phyloP scores from a whole-genome alignment of 176 grass and related monocot genomes.

The Dactylis glomerata region DNA sequence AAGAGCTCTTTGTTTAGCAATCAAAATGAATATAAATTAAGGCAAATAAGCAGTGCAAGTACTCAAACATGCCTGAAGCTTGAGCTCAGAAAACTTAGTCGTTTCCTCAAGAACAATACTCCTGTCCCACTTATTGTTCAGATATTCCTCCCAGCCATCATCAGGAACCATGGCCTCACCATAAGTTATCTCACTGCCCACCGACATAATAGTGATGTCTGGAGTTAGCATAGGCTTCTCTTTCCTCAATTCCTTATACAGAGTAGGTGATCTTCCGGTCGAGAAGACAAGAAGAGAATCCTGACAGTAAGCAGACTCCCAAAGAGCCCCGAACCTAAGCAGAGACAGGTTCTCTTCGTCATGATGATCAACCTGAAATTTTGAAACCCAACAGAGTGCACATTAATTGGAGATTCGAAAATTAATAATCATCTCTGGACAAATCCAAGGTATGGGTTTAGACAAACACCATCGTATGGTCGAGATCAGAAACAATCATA shows the following conservation, averaged over 20 bases:
- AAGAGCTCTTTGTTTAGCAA: neutral
- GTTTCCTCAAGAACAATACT: constrained; percentile 60
- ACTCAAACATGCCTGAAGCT: constrained; percentile 41
- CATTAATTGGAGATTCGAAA: neutral
- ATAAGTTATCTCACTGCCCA: constrained; percentile 75
- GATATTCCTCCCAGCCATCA: constrained; percentile 54
- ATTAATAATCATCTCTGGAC: neutral
- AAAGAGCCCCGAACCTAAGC: constrained; percentile 64
- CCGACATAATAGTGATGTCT: constrained; percentile 80
- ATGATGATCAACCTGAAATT: constrained; percentile 68
- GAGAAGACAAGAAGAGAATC: constrained; percentile 79
- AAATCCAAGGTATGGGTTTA: neutral
- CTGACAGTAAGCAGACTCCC: constrained; percentile 64
- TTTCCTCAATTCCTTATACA: constrained; percentile 65
- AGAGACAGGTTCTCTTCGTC: constrained; percentile 60
- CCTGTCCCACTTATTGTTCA: constrained; percentile 68
- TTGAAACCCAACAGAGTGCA: constrained; percentile 9
- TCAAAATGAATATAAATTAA: neutral
- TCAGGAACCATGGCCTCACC: constrained; percentile 71
- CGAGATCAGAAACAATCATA: constrained; percentile 96
- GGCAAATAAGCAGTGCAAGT: neutral
- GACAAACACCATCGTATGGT: constrained; percentile 80
- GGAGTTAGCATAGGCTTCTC: constrained; percentile 76
- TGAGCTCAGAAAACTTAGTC: constrained; percentile 50
- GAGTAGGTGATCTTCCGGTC: constrained; percentile 62